Evolutionary conservation across 2,329 filamentous ascomycete genomes (phyloP).

Genomic region (Aspergillus transmontanensis): DNA sequence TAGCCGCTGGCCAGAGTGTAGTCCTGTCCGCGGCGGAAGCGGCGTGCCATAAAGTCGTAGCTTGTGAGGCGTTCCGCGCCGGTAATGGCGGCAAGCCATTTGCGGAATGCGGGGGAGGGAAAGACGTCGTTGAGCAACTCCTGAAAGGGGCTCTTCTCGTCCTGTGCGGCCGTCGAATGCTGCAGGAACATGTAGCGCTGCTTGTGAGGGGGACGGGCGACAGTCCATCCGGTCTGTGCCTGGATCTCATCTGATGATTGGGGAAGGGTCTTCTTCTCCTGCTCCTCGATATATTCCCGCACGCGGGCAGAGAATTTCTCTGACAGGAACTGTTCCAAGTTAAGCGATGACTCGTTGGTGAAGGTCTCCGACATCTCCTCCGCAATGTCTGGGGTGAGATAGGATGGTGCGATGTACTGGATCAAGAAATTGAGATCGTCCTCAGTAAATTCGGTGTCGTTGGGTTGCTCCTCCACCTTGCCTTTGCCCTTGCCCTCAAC

Average conservation of each 20-base stretch:
- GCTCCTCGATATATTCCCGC: slow-evolving; percentile 68
- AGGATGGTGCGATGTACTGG: slow-evolving; percentile 85
- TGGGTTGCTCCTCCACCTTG: slow-evolving; percentile 53
- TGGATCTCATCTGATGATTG: slow-evolving; percentile 58
- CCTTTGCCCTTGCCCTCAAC: slow-evolving; percentile 40
- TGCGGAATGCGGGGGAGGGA: slow-evolving; percentile 81
- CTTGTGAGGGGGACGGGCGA: slow-evolving; percentile 90
- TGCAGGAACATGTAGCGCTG: slow-evolving; percentile 87
- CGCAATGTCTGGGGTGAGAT: slow-evolving; percentile 87
- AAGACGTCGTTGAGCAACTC: slow-evolving; percentile 81
- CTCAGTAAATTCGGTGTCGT: slow-evolving; percentile 65
- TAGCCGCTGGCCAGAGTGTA: slow-evolving; percentile 92
- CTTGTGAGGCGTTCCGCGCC: slow-evolving; percentile 67
- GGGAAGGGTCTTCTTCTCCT: slow-evolving; percentile 57
- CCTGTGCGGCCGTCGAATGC: slow-evolving; percentile 35
- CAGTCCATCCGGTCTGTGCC: slow-evolving; percentile 65
- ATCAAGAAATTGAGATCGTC: slow-evolving; percentile 86
- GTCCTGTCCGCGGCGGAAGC: slow-evolving; percentile 84
- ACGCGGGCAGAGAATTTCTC: slow-evolving; percentile 75
- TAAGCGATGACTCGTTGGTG: slow-evolving; percentile 79
- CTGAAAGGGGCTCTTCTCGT: slow-evolving; percentile 58
- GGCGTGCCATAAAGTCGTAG: slow-evolving; percentile 76
- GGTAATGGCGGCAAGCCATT: slow-evolving; percentile 86
- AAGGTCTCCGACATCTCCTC: slow-evolving; percentile 81
- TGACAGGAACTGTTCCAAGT: slow-evolving; percentile 75